These are phyloP conservation scores for Aspergillus fructus DNA, from an alignment of 2,329 filamentous ascomycete genomes.

Conservation along the genomic window DNA sequence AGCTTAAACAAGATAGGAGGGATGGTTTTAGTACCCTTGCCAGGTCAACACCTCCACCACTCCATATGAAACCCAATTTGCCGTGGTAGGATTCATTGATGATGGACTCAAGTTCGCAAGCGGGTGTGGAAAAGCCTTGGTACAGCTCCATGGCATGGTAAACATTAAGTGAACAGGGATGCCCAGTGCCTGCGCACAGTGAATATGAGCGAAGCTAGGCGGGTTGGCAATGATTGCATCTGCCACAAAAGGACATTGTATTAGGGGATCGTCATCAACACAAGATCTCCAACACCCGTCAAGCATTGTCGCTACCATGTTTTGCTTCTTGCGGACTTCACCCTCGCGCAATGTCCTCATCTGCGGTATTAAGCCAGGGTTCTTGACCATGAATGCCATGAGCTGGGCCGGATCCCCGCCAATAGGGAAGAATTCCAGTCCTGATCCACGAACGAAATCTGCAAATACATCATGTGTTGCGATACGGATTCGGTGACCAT, in stretches of 20 bases:
- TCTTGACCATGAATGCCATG: slow-evolving; percentile 55
- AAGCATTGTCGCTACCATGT: slow-evolving; percentile 39
- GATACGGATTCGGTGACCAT: slow-evolving; percentile 57
- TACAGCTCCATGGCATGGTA: slow-evolving; percentile 53
- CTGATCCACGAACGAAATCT: slow-evolving; percentile 53
- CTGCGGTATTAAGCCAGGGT: slow-evolving; percentile 44
- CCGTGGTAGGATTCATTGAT: slow-evolving; percentile 31
- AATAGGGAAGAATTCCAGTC: slow-evolving; percentile 58
- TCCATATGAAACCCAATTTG: slow-evolving; percentile 49
- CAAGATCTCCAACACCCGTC: slow-evolving; percentile 43
- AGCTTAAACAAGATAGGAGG: no score
- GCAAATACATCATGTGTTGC: slow-evolving; percentile 58
- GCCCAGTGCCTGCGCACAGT: slow-evolving; percentile 51
- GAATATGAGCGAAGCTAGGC: slow-evolving; percentile 53
- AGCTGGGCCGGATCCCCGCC: slow-evolving; percentile 56
- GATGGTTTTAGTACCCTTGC: slow-evolving; percentile 40
- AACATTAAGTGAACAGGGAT: slow-evolving; percentile 55
- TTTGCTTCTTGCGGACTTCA: slow-evolving; percentile 30
- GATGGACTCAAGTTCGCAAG: slow-evolving; percentile 47
- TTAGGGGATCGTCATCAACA: slow-evolving; percentile 31
- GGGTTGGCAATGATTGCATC: slow-evolving; percentile 58
- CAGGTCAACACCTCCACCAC: slow-evolving; percentile 52
- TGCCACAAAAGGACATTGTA: slow-evolving; percentile 49
- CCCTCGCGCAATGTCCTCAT: slow-evolving; percentile 38
- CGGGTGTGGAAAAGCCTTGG: slow-evolving; percentile 49